Conservation (phyloP, 768 basidiomycete genomes). For the Boletellus sp. region DNA sequence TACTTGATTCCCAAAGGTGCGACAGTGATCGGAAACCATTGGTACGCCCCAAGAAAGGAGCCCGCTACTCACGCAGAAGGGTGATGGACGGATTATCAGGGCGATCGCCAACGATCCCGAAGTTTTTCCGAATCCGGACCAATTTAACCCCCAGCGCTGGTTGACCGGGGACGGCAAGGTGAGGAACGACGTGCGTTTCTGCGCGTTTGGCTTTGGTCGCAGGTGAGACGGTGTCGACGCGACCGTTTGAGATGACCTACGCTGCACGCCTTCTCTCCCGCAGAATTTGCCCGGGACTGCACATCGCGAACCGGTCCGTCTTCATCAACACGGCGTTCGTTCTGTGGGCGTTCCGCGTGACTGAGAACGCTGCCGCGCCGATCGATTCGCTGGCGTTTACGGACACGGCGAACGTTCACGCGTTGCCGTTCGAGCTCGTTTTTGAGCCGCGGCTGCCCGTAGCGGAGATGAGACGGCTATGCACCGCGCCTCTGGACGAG, state of each 20-base stretch:
- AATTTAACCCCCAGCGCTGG: slow-evolving; percentile 55
- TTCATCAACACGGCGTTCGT: slow-evolving; percentile 60
- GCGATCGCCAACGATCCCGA: slow-evolving; percentile 51
- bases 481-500: neutral
- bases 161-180: slow-evolving; percentile 26
- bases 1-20: slow-evolving; percentile 42
- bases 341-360: slow-evolving; percentile 59
- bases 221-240: slow-evolving; percentile 3
- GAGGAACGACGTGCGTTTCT: slow-evolving; percentile 27
- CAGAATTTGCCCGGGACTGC: slow-evolving; percentile 31
- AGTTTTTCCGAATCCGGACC: slow-evolving; percentile 51
- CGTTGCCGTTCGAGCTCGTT: slow-evolving; percentile 6
- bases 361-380: slow-evolving; percentile 42
- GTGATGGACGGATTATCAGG: neutral
- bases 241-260: neutral
- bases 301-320: slow-evolving; percentile 43
- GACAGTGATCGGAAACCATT: slow-evolving; percentile 36
- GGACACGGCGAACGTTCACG: slow-evolving; percentile 18
- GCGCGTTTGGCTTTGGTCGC: slow-evolving; percentile 36
- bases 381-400: slow-evolving; percentile 62
- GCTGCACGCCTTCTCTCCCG: neutral
- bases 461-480: slow-evolving; percentile 5
- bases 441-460: slow-evolving; percentile 7
- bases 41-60: slow-evolving; percentile 6
- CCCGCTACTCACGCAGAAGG: too few species aligned